phyloP scores from a whole-genome alignment of 2,329 filamentous ascomycete genomes.

The Penicillium hesseltinei region DNA sequence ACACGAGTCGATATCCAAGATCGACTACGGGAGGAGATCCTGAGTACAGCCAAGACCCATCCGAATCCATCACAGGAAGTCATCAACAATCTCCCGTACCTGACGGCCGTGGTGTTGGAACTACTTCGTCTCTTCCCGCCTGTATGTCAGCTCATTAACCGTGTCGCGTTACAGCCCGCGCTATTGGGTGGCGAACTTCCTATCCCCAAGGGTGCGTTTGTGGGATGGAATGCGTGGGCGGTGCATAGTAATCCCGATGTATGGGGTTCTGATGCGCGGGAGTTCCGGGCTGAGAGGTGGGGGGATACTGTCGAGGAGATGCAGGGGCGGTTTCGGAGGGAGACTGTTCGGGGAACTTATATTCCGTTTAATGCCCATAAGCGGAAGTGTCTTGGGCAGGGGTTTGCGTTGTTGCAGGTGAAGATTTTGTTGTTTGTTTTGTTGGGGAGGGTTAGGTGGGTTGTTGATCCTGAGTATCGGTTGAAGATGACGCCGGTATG shows the following conservation, averaged over 20 bases:
- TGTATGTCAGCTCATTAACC: conserved; percentile 51
- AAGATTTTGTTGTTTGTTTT: conserved; percentile 27
- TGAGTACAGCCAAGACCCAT: background rate
- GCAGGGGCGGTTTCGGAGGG: conserved; percentile 25
- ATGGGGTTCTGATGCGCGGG: conserved; percentile 33
- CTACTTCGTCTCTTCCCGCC: conserved; percentile 51
- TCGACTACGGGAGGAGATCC: conserved; percentile 34
- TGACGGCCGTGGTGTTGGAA: conserved; percentile 49
- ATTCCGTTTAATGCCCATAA: conserved; percentile 33
- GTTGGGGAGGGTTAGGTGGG: conserved; percentile 20
- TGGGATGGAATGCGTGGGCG: conserved; percentile 45
- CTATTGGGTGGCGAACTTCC: conserved; percentile 28
- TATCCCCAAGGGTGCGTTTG: conserved; percentile 39
- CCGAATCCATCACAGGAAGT: conserved; percentile 22
- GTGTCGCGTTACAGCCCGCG: conserved; percentile 34
- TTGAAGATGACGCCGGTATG: conserved; percentile 29
- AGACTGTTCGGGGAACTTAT: conserved; percentile 28
- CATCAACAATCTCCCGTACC: conserved; percentile 41
- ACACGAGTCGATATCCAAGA: conserved; percentile 34
- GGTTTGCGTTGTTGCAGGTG: conserved; percentile 31
- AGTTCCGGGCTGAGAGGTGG: conserved; percentile 41
- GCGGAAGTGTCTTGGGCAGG: conserved; percentile 30
- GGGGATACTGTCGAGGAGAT: conserved; percentile 33
- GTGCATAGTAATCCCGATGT: conserved; percentile 38
- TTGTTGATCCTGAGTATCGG: conserved; percentile 22